Percentiles rank a stretch among this genome's conserved stretches.
Evolutionary conservation across 306 rosid genomes (phyloP).

Genomic region (Cicer cuneatum): DNA sequence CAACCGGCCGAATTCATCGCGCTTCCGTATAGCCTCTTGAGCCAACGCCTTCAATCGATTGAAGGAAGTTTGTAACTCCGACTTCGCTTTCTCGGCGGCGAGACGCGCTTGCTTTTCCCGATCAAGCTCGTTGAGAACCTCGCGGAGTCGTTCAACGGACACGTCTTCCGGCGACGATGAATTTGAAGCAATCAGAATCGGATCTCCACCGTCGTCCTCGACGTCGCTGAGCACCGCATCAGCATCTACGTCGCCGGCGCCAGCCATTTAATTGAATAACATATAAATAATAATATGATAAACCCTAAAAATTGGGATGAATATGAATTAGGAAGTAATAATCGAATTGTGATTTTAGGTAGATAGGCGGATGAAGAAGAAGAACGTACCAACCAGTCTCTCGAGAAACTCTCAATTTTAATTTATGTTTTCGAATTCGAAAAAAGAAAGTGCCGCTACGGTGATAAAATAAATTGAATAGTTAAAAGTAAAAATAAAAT

Average conservation of each 20-base stretch:
- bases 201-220: constrained; percentile 77
- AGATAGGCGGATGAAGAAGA: constrained; percentile 30
- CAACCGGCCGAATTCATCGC: constrained; percentile 76
- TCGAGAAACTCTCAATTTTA: background rate
- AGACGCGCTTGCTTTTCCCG: constrained; percentile 79
- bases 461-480: background rate
- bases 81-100: constrained; percentile 72
- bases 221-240: constrained; percentile 96
- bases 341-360: background rate
- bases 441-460: background rate
- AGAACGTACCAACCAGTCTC: constrained; percentile 42
- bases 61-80: constrained; percentile 74
- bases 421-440: background rate
- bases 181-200: constrained; percentile 51
- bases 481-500: background rate
- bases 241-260: constrained; percentile 63
- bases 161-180: constrained; percentile 60
- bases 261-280: constrained; percentile 61
- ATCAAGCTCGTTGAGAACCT: constrained; percentile 83
- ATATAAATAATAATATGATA: constrained; percentile 12
- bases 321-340: background rate
- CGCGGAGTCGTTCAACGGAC: constrained; percentile 65
- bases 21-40: constrained; percentile 86
- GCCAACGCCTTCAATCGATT: constrained; percentile 74
- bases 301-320: constrained; percentile 53